Conservation (phyloP, 345 rosid genomes). For the Psidium guajava region DNA sequence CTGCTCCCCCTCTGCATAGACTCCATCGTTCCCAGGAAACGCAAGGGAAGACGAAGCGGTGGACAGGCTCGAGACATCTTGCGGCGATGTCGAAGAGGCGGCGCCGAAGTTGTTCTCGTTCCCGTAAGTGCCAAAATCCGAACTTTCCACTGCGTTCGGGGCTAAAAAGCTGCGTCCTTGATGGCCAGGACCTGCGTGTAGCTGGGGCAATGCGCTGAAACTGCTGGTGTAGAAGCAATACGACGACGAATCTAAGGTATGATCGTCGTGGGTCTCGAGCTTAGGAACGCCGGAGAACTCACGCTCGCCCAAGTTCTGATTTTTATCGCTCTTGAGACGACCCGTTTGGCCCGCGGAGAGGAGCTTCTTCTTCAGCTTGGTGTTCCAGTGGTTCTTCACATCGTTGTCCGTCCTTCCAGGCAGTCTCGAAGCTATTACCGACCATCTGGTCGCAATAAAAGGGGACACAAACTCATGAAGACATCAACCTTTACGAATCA, state of each 20-base stretch:
- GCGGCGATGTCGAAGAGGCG: background rate
- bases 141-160: background rate
- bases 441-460: slow-evolving; percentile 19
- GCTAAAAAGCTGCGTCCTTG: background rate
- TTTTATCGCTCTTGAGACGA: background rate
- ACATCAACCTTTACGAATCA: background rate
- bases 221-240: background rate
- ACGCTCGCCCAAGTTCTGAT: background rate
- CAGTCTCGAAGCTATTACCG: slow-evolving; percentile 29
- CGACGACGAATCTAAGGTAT: background rate
- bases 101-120: background rate
- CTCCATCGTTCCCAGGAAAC: background rate
- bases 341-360: background rate
- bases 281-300: background rate
- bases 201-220: background rate
- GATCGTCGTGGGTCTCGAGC: background rate
- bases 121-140: background rate
- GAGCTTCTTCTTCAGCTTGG: slow-evolving; percentile 34
- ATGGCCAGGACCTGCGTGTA: background rate
- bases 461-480: background rate
- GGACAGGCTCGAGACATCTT: background rate
- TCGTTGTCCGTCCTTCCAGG: slow-evolving; percentile 47
- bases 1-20: background rate
- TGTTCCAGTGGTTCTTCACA: slow-evolving; percentile 45
- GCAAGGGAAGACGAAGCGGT: background rate